Base-by-base conservation (phyloP, 129 eudicot species). In the Arctium minus region DNA sequence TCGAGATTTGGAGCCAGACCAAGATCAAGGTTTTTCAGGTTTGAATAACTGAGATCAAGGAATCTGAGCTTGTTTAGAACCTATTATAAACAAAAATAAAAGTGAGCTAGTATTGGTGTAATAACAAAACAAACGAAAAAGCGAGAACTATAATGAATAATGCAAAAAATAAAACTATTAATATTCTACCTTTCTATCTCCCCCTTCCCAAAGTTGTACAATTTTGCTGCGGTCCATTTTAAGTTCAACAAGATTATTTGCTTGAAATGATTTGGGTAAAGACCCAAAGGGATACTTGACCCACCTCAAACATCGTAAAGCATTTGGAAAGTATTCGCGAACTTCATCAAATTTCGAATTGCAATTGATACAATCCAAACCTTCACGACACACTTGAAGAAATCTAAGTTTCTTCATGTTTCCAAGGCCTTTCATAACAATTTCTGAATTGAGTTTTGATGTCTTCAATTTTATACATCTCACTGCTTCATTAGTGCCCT, bases 161-260 rank as follows among this genome's bases (percentile, higher is more conserved):
- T 12, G 2, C 4, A n/a, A n/a, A 39, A 29, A 13, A 42, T 3
- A 17, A 37, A 65, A 39, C 5, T 22, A 67, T 3, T 11, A 50
- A 12, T 65, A 15, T 69, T 6, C 32, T 79, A 79, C 75, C 75
- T 79, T 69, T 37, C 27, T 39, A 22, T 79, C 75, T 68, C 67
- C 82, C 29, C 5, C 82, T 40, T 67, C n/a, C 82, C 82, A 68
- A 68, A 40, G 75, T 29, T 68, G 32, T 5, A 13, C 6, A 0
- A 13, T 31, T n/a, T 10, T 42, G 8, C 4, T 0, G 1, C 0
- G 10, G n/a, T n/a, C n/a, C 32, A 67, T 27, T 3, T 30, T 12
- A 79, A 79, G 65, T 5, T 50, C 68, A 7, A 79, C 67, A 79
- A 79, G 82, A 13, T 42, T 15, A 3, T 30, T 42, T 67, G 44